Percentiles rank a stretch among this genome's conserved stretches.
These are phyloP conservation scores for Sporothrix brasiliensis DNA, from an alignment of 2,329 filamentous ascomycete species.

Conservation along the genomic window DNA sequence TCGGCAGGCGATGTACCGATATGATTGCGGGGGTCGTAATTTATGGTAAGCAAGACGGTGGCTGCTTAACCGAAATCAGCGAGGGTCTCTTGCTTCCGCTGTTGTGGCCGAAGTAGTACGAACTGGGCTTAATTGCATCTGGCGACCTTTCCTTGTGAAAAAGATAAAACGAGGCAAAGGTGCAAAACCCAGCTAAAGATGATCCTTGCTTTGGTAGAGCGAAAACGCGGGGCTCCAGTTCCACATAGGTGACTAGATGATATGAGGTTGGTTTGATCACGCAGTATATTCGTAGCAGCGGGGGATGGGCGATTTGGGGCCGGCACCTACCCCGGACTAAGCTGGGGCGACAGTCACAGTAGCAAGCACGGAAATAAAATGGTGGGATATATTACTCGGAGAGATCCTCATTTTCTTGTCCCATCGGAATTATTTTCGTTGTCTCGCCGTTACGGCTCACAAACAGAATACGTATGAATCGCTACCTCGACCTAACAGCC, in stretches of 20 bases:
- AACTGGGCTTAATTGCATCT: too few relatives aligned
- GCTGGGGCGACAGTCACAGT: too few relatives aligned
- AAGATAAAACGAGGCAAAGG: too few relatives aligned
- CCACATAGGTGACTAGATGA: neutral
- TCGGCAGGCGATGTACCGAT: conserved; percentile 20
- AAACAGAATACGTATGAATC: too few relatives aligned
- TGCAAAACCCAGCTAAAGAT: too few relatives aligned
- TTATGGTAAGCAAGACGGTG: neutral
- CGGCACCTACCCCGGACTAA: neutral
- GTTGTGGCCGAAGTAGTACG: neutral
- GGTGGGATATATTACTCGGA: too few relatives aligned
- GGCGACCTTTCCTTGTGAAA: neutral
- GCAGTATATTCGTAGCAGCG: neutral
- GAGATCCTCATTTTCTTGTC: too few relatives aligned
- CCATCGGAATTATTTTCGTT: too few relatives aligned
- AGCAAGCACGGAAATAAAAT: too few relatives aligned
- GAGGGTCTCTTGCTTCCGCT: neutral
- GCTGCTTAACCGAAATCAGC: neutral
- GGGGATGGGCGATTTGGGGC: neutral
- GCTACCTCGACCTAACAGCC: too few relatives aligned
- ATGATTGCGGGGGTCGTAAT: neutral
- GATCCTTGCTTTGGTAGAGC: neutral
- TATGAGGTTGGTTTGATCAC: conserved; percentile 11
- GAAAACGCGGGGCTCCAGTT: conserved; percentile 11
- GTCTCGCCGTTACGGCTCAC: too few relatives aligned